Conservation (phyloP, 2,329 filamentous ascomycete genomes). For the Penicillium fuscoglaucum region DNA sequence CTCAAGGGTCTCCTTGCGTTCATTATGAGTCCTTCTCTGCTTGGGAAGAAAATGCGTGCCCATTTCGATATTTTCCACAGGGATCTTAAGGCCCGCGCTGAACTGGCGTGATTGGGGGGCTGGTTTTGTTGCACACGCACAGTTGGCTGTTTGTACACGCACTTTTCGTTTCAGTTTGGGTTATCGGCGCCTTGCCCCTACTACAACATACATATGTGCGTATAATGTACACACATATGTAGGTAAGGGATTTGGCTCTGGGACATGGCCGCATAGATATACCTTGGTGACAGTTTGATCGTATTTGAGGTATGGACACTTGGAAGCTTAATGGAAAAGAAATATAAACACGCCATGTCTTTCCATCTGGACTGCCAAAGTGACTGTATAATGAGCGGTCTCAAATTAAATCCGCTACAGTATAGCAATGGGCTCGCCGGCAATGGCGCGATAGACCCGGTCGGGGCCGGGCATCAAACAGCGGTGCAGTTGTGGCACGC, state of each 20-base stretch:
- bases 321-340: background rate
- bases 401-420: background rate
- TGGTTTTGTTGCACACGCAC: background rate
- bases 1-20: constrained; percentile 24
- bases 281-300: background rate
- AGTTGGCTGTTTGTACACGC: background rate
- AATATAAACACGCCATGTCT: background rate
- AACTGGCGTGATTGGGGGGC: constrained; percentile 11
- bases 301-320: background rate
- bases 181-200: background rate
- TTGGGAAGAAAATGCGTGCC: constrained; percentile 25
- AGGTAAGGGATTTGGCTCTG: background rate
- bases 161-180: background rate
- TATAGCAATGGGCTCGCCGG: background rate
- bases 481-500: background rate
- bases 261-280: background rate
- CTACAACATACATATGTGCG: background rate
- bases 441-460: background rate
- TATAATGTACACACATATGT: background rate
- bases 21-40: constrained; percentile 23
- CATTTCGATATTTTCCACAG: constrained; percentile 24
- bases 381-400: background rate
- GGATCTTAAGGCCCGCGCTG: constrained; percentile 27
- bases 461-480: background rate
- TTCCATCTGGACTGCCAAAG: background rate